Evolutionary conservation across 2,329 filamentous ascomycete genomes (phyloP), one percentile per base, ranked within the genome.

Genomic region (Aspergillus sp.): DNA sequence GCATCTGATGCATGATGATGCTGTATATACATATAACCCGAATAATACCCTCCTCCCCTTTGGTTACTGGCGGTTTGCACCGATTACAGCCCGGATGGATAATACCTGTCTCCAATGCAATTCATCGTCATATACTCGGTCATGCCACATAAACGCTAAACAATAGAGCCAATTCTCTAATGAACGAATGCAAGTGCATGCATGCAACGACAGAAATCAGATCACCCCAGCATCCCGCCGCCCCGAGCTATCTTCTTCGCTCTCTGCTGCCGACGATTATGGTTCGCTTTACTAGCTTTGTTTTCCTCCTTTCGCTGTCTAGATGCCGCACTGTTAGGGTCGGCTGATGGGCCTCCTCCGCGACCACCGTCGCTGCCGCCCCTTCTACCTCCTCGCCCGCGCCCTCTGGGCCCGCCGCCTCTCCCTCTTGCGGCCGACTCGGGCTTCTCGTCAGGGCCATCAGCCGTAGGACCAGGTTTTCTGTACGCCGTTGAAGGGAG

Each of bases 241-340:
- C 67, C 74, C 40, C 72, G 63, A 2, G 74, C 73, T 63, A 78
- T 73, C 57, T 78, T 78, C 52, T 62, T 73, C 28, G 72, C 74
- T 36, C 74, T 60, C 47, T 74, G 71, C 52, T 93, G 82, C 30
- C 86, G 73, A 15, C 88, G 75, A 57, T 86, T 91, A 55, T 94
- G 86, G 53, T 94, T 94, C 19, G 85, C 86, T 39, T 81, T 69
- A 14, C 81, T 83, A 2, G 79, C 72, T 57, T 94, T 94, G 45
- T 78, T 82, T 15, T 82, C 78, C 52, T 93, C 88, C 54, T 94
- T 94, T 41, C 74, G 72, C 47, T 78, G 72, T 44, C 86, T 71
- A 7, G 82, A 80, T 33, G 67, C 63, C 44, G 86, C 77, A 1
- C 82, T 86, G n/a, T 71, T 73, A 45, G 76, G 75, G n/a, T 84